These are phyloP conservation scores for Chimonanthus salicifolius DNA, from an alignment of 164 flowering plant species.

Conservation along the genomic window DNA sequence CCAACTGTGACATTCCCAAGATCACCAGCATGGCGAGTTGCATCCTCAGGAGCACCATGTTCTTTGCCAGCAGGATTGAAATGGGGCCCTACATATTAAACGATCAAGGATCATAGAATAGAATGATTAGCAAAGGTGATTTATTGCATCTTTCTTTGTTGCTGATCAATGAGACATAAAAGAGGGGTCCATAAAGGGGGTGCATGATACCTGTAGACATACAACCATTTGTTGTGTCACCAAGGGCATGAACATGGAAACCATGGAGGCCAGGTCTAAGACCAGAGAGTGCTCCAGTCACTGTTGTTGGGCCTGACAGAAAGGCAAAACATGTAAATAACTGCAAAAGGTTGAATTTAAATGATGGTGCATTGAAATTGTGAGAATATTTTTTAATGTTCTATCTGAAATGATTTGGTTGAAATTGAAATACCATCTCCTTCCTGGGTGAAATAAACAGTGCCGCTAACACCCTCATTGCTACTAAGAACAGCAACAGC, in stretches of 20 bases:
- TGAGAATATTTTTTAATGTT: not conserved
- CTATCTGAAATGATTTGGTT: not conserved
- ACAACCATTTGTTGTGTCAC: conserved; percentile 98
- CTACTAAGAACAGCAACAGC: conserved; percentile 78
- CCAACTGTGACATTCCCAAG: conserved; percentile 80
- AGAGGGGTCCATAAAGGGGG: not conserved
- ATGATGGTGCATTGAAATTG: not conserved
- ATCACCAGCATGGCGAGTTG: conserved; percentile 95
- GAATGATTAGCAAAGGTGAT: not conserved
- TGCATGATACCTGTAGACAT: conserved; percentile 76
- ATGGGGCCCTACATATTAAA: conserved; percentile 52
- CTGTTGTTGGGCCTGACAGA: conserved; percentile 68
- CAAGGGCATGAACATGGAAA: conserved; percentile 96
- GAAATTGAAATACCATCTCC: conserved; percentile 60
- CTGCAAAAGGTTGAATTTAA: no score
- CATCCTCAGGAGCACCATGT: conserved; percentile 96
- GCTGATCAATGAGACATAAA: not conserved
- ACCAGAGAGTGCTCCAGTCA: conserved; percentile 67
- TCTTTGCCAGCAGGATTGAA: conserved; percentile 78
- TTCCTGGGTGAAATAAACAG: conserved; percentile 68
- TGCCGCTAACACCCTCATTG: conserved; percentile 73
- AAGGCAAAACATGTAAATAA: not conserved
- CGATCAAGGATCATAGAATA: conserved; percentile 4
- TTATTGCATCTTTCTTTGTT: not conserved
- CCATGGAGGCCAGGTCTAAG: conserved; percentile 92